Percentiles rank a stretch among this genome's conserved stretches.
These are phyloP conservation scores for Nicotiana rustica DNA, from an alignment of 305 asterid species.

Conservation along the genomic window DNA sequence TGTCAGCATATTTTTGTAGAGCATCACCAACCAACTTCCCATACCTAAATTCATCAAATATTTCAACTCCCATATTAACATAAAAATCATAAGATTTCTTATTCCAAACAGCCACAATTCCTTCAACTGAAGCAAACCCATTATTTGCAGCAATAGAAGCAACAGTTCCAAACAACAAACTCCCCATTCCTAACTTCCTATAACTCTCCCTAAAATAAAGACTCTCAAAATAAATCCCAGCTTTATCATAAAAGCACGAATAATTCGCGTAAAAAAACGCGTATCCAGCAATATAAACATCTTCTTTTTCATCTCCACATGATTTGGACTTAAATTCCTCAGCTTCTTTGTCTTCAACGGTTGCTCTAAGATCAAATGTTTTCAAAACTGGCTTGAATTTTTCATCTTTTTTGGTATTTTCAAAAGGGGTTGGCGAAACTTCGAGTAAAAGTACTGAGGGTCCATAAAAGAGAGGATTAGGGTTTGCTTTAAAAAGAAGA, in stretches of 20 bases:
- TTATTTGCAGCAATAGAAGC: conserved; percentile 36
- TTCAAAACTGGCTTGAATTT: conserved; percentile 23
- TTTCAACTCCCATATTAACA: conserved; percentile 35
- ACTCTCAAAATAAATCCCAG: conserved; percentile 37
- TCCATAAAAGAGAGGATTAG: conserved; percentile 30
- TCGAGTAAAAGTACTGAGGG: conserved; percentile 33
- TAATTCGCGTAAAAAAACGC: conserved; percentile 34
- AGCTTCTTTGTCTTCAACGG: conserved; percentile 14
- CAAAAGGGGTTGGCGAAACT: conserved; percentile 29
- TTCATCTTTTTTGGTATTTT: background rate
- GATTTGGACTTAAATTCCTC: conserved; percentile 29
- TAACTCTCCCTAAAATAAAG: conserved; percentile 36
- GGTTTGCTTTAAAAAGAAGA: conserved; percentile 30
- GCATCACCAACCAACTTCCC: conserved; percentile 36
- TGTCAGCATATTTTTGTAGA: conserved; percentile 34
- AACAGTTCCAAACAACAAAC: conserved; percentile 32
- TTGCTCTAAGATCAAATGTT: conserved; percentile 25
- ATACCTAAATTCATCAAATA: conserved; percentile 38
- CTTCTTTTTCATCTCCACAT: background rate
- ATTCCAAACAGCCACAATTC: conserved; percentile 39
- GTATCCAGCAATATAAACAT: conserved; percentile 29
- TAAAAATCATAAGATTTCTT: conserved; percentile 37
- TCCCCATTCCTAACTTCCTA: conserved; percentile 33
- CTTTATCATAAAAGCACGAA: conserved; percentile 33
- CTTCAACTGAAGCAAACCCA: conserved; percentile 36